A percentile compares a stretch with the other conserved stretches of the same genome.
Conservation (phyloP, 345 rosid species). For the Salix exigua region DNA sequence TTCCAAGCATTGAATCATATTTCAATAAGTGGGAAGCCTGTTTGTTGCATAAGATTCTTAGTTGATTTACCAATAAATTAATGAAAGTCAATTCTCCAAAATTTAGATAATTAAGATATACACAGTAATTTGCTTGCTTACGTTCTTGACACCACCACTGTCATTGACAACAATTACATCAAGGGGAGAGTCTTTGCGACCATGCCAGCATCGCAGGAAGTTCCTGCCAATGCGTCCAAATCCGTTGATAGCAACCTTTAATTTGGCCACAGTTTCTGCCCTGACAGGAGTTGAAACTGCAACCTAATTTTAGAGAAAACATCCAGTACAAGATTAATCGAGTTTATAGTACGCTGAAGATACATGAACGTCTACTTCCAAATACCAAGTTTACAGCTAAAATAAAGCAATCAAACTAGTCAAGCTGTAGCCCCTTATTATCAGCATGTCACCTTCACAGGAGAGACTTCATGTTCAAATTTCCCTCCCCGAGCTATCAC, state of each 20-base stretch:
- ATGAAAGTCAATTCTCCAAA: neutral
- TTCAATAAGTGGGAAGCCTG: slow-evolving; percentile 98
- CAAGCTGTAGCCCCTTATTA: too few relatives aligned
- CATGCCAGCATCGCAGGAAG: slow-evolving; percentile 98
- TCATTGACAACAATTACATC: slow-evolving; percentile 90
- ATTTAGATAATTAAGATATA: neutral
- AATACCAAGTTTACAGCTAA: neutral
- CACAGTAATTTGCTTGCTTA: slow-evolving; percentile 31
- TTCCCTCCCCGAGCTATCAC: neutral
- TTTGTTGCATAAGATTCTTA: neutral
- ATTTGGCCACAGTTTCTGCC: slow-evolving; percentile 70
- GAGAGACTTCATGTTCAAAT: too few relatives aligned
- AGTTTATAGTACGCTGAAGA: neutral
- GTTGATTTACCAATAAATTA: neutral
- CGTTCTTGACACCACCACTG: slow-evolving; percentile 98
- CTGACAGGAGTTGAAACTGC: slow-evolving; percentile 45
- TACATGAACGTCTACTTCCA: neutral
- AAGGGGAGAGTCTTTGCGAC: slow-evolving; percentile 85
- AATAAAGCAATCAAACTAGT: too few relatives aligned
- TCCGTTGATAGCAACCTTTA: slow-evolving; percentile 97
- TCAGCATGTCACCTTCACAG: too few relatives aligned
- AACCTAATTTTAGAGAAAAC: slow-evolving; percentile 30
- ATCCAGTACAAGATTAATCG: neutral
- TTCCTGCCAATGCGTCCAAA: slow-evolving; percentile 98
- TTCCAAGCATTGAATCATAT: slow-evolving; percentile 94